These are phyloP conservation scores for Sporisorium scitamineum DNA, from an alignment of 1,284 basidiomycete species.

Conservation along the genomic window DNA sequence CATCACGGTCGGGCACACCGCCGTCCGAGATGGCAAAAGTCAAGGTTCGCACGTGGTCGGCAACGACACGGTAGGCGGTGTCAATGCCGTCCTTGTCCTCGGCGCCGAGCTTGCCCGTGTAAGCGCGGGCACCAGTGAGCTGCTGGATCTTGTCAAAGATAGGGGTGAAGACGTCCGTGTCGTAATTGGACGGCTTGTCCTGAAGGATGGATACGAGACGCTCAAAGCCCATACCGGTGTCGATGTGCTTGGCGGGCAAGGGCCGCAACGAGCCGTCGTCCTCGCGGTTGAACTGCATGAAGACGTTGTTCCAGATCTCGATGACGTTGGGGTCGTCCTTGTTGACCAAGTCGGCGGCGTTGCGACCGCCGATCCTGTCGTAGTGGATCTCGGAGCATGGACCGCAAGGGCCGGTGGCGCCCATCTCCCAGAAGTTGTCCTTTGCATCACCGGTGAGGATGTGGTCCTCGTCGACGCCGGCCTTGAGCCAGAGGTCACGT, in stretches of 20 bases:
- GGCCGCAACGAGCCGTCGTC: conserved; percentile 82
- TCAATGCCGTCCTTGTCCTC: conserved; percentile 94
- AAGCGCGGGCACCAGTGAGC: conserved; percentile 87
- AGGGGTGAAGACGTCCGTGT: conserved; percentile 93
- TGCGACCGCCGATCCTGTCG: conserved; percentile 92
- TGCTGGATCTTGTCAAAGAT: conserved; percentile 90
- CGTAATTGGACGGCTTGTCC: conserved; percentile 93
- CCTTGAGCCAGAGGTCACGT: conserved; percentile 83
- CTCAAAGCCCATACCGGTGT: conserved; percentile 99
- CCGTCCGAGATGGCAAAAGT: conserved; percentile 96
- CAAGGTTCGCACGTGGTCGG: conserved; percentile 94
- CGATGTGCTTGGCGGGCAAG: conserved; percentile 93
- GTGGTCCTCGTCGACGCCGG: conserved; percentile 88
- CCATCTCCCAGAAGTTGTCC: conserved; percentile 99
- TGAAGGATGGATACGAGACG: conserved; percentile 94
- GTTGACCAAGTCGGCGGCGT: conserved; percentile 92
- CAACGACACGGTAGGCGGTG: conserved; percentile 95
- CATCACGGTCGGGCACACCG: conserved; percentile 94
- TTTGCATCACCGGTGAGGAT: conserved; percentile 94
- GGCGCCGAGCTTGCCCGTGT: conserved; percentile 89
- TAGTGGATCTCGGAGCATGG: conserved; percentile 98
- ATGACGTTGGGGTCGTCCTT: conserved; percentile 94
- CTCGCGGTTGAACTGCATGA: conserved; percentile 98
- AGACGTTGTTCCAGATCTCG: conserved; percentile 99
- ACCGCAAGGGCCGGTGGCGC: conserved; percentile 95